phyloP scores from a whole-genome alignment of 164 flowering plant genomes.

The Tetrastigma voinierianum region DNA sequence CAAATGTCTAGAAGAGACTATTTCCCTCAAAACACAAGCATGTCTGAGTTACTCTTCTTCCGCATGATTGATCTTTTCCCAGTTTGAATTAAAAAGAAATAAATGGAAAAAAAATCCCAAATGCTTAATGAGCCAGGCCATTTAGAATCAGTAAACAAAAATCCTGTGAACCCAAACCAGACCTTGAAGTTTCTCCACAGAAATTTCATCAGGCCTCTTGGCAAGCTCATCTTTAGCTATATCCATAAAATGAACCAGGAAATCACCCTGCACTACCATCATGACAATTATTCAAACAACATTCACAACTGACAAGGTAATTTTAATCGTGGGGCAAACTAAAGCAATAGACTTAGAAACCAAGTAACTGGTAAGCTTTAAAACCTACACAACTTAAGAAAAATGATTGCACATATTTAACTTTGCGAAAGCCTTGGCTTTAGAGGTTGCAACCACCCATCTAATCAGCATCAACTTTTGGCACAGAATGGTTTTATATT shows the following conservation, averaged over 20 bases:
- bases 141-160: not conserved
- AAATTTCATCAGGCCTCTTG: slow-evolving; percentile 76
- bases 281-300: not conserved
- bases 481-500: not conserved
- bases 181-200: slow-evolving; percentile 98
- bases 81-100: too few relatives aligned
- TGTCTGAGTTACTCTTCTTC: slow-evolving; percentile 1
- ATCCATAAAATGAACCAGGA: slow-evolving; percentile 98
- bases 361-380: too few relatives aligned
- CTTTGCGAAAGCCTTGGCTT: too few relatives aligned
- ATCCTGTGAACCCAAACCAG: slow-evolving; percentile 1
- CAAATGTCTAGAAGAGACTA: slow-evolving; percentile 93
- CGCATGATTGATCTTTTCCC: not conserved
- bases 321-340: not conserved
- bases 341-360: not conserved
- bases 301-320: not conserved
- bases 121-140: not conserved
- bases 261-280: slow-evolving; percentile 68
- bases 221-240: slow-evolving; percentile 88
- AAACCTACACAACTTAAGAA: too few relatives aligned
- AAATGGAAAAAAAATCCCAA: not conserved
- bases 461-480: not conserved
- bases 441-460: too few relatives aligned
- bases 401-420: too few relatives aligned
- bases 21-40: slow-evolving; percentile 1